Base-by-base conservation (phyloP, 768 basidiomycete genomes). In the Mrakia blollopis region DNA sequence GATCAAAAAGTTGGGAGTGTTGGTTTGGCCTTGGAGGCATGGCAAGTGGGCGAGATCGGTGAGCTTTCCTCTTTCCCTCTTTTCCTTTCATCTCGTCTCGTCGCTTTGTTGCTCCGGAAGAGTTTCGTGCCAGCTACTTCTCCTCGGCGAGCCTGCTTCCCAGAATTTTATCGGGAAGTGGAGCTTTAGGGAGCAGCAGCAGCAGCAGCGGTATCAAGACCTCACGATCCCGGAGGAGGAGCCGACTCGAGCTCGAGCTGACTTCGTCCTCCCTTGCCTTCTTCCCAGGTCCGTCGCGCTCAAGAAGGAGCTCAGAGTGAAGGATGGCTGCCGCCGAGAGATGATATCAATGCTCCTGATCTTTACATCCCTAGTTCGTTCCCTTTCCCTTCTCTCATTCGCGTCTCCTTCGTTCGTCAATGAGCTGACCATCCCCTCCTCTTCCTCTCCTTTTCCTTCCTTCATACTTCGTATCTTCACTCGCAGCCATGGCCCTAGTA, bases 11-110 rank as follows among this genome's bases (percentile, higher is more conserved):
- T 85, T 99, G 10, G 88, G 88, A 21, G 85, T 98, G 14, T 86
- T 99, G 21, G 85, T 98, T n/a, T 98, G 97, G 80, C 97, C 97
- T 0, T 98, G 97, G 97, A 84, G 89, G 61, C 95, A 98, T 82
- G 89, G 88, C 76, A 92, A 94, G 0, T 95, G 94, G 91, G 87
- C 89, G 1, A 87, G 96, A n/a, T 54, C 76, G 41, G 75, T 76
- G 50, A 30, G 75, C 47, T 60, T 30, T 28, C 18, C 5, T 32
- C 39, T 14, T 57, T 14, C 25, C 30, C 57, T 52, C 32, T 16
- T 37, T 32, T 21, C 7, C 62, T 8, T 62, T 37, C 28, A 21
- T 13, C 28, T 44, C 25, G 60, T 8, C n/a, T 18, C 10, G 18
- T 47, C 50, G 44, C 44, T 44, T n/a, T n/a, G n/a, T n/a, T n/a